These are phyloP conservation scores for Immersiella caudata DNA, from an alignment of 495 filamentous ascomycete genomes.

Conservation along the genomic window DNA sequence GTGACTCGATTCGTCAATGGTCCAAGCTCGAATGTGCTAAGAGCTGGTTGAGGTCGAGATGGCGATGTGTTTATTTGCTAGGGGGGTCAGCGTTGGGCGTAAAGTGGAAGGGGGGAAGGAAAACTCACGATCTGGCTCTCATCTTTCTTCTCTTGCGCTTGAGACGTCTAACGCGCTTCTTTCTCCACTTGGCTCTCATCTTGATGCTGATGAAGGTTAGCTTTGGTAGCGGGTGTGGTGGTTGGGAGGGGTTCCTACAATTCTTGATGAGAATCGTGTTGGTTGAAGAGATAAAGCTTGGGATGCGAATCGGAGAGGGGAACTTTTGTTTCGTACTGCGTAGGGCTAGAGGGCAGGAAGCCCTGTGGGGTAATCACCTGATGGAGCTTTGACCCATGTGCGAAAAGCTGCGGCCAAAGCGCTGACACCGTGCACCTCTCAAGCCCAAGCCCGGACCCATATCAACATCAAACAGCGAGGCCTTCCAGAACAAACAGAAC, in stretches of 20 bases:
- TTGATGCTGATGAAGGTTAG: conserved; percentile 49
- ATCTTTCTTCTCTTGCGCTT: conserved; percentile 99
- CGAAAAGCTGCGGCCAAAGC: not conserved
- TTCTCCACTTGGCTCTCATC: conserved; percentile 99
- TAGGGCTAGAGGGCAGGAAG: conserved; percentile 39
- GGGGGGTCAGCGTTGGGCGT: conserved; percentile 36
- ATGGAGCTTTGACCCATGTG: conserved; percentile 18
- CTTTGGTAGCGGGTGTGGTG: not conserved
- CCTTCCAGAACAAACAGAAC: not conserved
- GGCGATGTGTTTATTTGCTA: conserved; percentile 71
- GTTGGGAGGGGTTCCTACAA: not conserved
- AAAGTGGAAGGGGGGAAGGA: conserved; percentile 20
- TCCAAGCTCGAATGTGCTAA: conserved; percentile 25
- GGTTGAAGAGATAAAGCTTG: conserved; percentile 33
- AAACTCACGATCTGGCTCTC: conserved; percentile 82
- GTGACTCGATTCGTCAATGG: conserved; percentile 25
- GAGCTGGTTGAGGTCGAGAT: conserved; percentile 41
- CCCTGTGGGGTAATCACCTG: conserved; percentile 43
- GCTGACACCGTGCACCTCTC: conserved; percentile 5
- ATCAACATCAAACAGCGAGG: not conserved
- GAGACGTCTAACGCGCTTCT: conserved; percentile 97
- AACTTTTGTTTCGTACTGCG: conserved; percentile 27
- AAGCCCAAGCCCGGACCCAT: conserved; percentile 18
- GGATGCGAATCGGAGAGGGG: conserved; percentile 34
- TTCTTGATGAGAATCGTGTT: conserved; percentile 30